phyloP scores from a whole-genome alignment of 768 basidiomycete genomes.

The Suillus discolor region DNA sequence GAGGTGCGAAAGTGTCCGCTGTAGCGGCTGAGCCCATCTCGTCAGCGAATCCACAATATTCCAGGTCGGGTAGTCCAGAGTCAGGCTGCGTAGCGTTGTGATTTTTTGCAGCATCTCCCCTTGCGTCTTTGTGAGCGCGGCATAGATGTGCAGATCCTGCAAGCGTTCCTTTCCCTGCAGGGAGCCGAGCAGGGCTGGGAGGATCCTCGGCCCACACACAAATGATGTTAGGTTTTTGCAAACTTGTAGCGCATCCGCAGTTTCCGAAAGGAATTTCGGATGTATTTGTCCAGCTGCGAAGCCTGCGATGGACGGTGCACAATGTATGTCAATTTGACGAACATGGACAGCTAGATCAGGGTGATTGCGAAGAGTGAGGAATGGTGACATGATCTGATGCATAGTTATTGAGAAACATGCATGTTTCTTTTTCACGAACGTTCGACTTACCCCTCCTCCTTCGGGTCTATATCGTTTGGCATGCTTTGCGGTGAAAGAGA shows the following conservation, averaged over 20 bases:
- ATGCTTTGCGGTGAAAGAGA: conserved; percentile 57
- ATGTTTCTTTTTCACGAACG: background rate
- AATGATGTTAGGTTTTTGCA: conserved; percentile 61
- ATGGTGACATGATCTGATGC: conserved; percentile 54
- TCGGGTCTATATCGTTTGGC: conserved; percentile 52
- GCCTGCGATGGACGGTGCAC: conserved; percentile 46
- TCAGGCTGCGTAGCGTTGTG: conserved; percentile 43
- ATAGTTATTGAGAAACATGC: background rate
- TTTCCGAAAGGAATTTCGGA: conserved; percentile 56
- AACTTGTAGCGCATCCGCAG: conserved; percentile 46
- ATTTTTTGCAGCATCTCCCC: conserved; percentile 44
- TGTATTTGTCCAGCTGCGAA: conserved; percentile 35
- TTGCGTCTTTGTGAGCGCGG: conserved; percentile 56
- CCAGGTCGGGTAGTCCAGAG: conserved; percentile 65
- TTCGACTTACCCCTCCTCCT: conserved; percentile 36
- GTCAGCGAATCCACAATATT: conserved; percentile 61
- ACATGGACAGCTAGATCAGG: conserved; percentile 59
- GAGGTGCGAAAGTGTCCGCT: conserved; percentile 50
- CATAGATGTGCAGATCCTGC: conserved; percentile 49
- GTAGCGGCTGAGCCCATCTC: conserved; percentile 50
- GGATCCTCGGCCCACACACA: conserved; percentile 47
- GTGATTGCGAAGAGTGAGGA: conserved; percentile 56
- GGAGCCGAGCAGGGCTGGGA: conserved; percentile 52
- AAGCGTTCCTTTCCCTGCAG: conserved; percentile 50
- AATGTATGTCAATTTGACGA: conserved; percentile 57